Evolutionary conservation across 1,139 yeast genomes (phyloP).

Genomic region (Zygoascus sp.): DNA sequence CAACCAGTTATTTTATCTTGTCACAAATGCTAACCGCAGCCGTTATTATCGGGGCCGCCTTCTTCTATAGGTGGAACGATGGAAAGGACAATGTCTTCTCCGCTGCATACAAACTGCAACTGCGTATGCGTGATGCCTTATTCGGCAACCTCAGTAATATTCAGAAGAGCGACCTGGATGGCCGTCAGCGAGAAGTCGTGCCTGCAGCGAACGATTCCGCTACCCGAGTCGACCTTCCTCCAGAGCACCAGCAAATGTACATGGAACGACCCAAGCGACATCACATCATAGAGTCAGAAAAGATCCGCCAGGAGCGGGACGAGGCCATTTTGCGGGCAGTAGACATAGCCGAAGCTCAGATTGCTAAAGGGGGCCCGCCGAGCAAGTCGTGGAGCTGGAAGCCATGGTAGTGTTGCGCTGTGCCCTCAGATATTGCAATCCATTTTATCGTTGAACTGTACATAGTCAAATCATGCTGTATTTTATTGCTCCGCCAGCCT

Average conservation of each 20-base stretch:
- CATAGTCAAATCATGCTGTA: no score
- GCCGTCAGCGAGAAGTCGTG: constrained; percentile 31
- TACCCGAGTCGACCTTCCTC: constrained; percentile 15
- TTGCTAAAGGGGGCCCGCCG: constrained; percentile 13
- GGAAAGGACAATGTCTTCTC: constrained; percentile 74
- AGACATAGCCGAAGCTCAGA: constrained; percentile 40
- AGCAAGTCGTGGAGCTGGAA: constrained; percentile 1
- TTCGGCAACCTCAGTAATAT: constrained; percentile 50
- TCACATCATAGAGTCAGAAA: constrained; percentile 72
- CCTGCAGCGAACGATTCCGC: constrained; percentile 15
- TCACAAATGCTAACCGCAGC: constrained; percentile 7
- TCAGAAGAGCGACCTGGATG: constrained; percentile 59
- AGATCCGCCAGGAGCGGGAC: constrained; percentile 64
- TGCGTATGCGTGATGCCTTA: constrained; percentile 50
- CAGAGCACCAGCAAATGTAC: constrained; percentile 26
- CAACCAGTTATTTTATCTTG: no score
- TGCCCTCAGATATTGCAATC: background rate
- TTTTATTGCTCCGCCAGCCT: no score
- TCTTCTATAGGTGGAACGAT: constrained; percentile 81
- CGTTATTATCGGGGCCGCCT: constrained; percentile 47
- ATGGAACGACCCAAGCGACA: constrained; percentile 67
- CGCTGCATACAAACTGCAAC: constrained; percentile 58
- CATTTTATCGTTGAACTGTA: background rate
- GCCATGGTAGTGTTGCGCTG: constrained; percentile 1
- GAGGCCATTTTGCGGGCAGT: constrained; percentile 59